Conservation (phyloP, 257 asterid species). For the Knoxia roxburghii region DNA sequence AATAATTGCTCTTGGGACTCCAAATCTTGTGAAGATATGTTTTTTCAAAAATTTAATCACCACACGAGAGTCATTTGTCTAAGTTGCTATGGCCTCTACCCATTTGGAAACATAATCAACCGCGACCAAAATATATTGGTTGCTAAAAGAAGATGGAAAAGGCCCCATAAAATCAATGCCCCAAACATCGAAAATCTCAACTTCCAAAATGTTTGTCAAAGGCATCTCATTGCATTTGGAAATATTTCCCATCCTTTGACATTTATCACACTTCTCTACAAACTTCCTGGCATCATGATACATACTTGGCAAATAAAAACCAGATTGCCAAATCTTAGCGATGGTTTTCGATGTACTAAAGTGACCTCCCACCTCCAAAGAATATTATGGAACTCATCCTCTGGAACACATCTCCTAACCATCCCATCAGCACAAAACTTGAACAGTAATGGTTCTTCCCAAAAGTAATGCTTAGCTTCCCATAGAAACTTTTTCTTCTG, state of each 20-base stretch:
- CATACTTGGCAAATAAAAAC: not conserved
- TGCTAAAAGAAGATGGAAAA: not conserved
- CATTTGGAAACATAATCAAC: not conserved
- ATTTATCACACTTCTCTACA: not conserved
- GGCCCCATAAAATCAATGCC: not conserved
- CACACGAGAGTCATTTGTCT: too few species aligned
- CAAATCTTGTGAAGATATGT: too few species aligned
- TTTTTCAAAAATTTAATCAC: too few species aligned
- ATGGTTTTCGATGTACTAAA: not conserved
- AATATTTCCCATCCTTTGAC: not conserved
- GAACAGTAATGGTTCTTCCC: too few species aligned
- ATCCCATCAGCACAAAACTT: too few species aligned
- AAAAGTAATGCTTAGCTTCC: too few species aligned
- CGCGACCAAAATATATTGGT: not conserved
- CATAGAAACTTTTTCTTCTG: too few species aligned
- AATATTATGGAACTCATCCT: too few species aligned
- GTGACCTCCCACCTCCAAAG: not conserved
- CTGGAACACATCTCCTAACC: too few species aligned
- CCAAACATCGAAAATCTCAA: not conserved
- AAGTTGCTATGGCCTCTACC: not conserved
- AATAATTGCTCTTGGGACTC: not conserved
- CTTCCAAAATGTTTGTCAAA: not conserved
- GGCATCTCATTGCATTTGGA: not conserved
- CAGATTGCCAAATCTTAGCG: not conserved
- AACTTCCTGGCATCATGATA: not conserved